These are phyloP conservation scores for Aspergillus niger DNA, from an alignment of 2,329 filamentous ascomycete genomes.

Conservation along the genomic window DNA sequence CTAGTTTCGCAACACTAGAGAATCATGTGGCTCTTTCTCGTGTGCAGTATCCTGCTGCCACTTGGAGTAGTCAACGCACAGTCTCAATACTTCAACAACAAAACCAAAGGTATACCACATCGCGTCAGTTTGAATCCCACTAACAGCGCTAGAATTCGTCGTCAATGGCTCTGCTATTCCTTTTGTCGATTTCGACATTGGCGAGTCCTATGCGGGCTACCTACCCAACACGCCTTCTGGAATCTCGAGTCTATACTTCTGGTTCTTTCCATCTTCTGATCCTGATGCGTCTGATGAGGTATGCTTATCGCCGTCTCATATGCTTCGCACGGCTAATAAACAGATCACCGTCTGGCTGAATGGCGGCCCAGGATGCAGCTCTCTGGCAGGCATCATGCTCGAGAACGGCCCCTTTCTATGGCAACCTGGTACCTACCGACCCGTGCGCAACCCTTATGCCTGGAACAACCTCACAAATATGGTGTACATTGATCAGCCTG, in stretches of 20 bases:
- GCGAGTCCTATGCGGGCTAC: slow-evolving; percentile 50
- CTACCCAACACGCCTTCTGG: slow-evolving; percentile 52
- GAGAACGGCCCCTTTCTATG: slow-evolving; percentile 74
- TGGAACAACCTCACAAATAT: slow-evolving; percentile 76
- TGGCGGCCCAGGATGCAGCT: slow-evolving; percentile 56
- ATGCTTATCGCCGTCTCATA: not conserved
- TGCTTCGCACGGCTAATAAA: not conserved
- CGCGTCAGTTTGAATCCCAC: not conserved
- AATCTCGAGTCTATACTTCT: slow-evolving; percentile 52
- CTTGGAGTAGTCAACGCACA: not conserved
- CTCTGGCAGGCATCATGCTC: slow-evolving; percentile 67
- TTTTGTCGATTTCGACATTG: slow-evolving; percentile 67
- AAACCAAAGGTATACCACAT: not conserved
- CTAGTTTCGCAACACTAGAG: not conserved
- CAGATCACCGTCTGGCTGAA: slow-evolving; percentile 48
- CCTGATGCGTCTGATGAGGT: slow-evolving; percentile 44
- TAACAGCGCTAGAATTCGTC: slow-evolving; percentile 54
- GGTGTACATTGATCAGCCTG: slow-evolving; percentile 57
- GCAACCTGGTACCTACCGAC: slow-evolving; percentile 68
- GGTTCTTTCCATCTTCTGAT: slow-evolving; percentile 51
- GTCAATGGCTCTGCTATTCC: slow-evolving; percentile 68
- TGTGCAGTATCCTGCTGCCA: not conserved
- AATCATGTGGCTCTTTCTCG: slow-evolving; percentile 12
- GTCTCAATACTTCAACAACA: slow-evolving; percentile 3
- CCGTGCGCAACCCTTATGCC: slow-evolving; percentile 65